Evolutionary conservation across 257 asterid genomes (phyloP), one percentile per base, ranked within the genome.

Genomic region (Henckelia pumila): DNA sequence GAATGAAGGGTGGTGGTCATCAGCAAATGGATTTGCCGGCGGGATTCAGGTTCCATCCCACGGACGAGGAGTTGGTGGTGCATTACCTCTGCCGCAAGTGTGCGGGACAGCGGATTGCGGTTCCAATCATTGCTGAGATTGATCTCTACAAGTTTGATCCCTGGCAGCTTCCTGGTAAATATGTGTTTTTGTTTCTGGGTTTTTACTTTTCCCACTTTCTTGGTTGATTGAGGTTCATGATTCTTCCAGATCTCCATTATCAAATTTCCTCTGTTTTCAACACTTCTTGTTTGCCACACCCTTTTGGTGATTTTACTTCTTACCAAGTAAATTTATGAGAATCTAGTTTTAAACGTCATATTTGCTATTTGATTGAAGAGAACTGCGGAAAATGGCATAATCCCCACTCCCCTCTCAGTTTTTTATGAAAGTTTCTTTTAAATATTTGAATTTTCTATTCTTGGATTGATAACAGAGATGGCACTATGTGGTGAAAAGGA

Each of bases 61-160:
- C 88, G 61, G 88, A 83, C 76, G 88, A 83, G 66, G 88, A 83
- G 82, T 73, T 83, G 1, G 88, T 83, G 19, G 84, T 69, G 62
- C 81, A 81, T 74, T 83, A 83, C 21, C 86, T 81, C 64, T 81
- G 86, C 80, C 86, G 84, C 33, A 80, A 75, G 80, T 83, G 86
- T 22, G 84, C 86, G 13, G 86, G 83, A 11, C 82, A 76, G 49
- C 44, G 53, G 49, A 78, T 83, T 55, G 24, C 80, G 0, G 84
- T 35, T 17, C 84, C 88, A 4, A 79, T 83, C 49, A 76, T 83
- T 19, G 86, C 88, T 64, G 88, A 83, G 59, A 71, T 83, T 69
- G 84, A 83, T 68, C 84, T 83, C 56, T 83, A 83, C 75, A 83
- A 80, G 24, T 83, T 83, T 28, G 78, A 83, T 56, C 88, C 88